Conservation (phyloP, 164 flowering plant genomes). For the Nymphaea colorata region DNA sequence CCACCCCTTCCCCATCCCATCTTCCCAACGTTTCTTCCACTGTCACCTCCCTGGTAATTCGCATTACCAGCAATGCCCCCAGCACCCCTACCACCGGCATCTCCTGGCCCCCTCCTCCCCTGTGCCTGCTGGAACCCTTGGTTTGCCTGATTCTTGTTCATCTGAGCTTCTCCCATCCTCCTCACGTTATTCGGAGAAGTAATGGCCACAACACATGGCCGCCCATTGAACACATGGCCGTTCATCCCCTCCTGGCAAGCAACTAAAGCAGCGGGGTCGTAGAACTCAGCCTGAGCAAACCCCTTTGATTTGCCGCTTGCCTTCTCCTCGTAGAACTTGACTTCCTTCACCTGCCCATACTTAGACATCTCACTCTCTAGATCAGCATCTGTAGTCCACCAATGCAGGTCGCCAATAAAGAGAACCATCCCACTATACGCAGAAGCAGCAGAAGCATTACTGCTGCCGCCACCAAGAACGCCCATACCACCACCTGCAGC, state of each 20-base stretch:
- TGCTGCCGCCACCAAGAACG: slow-evolving; percentile 12
- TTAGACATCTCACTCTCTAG: slow-evolving; percentile 58
- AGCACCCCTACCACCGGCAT: slow-evolving; percentile 24
- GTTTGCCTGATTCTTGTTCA: slow-evolving; percentile 46
- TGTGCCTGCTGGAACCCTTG: slow-evolving; percentile 23
- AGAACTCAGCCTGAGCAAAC: slow-evolving; percentile 82
- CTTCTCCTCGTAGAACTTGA: slow-evolving; percentile 73
- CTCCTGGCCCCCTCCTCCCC: slow-evolving; percentile 37
- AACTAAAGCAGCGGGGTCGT: slow-evolving; percentile 49
- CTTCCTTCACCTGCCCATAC: slow-evolving; percentile 78
- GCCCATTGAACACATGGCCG: slow-evolving; percentile 72
- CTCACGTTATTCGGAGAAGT: slow-evolving; percentile 63
- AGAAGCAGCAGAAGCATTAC: not conserved
- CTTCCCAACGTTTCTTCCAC: slow-evolving; percentile 48
- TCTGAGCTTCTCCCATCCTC: slow-evolving; percentile 81
- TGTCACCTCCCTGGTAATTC: slow-evolving; percentile 55
- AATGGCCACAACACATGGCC: slow-evolving; percentile 75
- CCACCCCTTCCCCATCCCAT: slow-evolving; percentile 71
- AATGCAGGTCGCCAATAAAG: slow-evolving; percentile 81
- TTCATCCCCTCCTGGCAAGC: slow-evolving; percentile 93
- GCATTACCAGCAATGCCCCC: slow-evolving; percentile 37
- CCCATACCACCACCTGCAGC: slow-evolving; percentile 9
- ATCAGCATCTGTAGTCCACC: slow-evolving; percentile 94
- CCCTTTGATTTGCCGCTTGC: slow-evolving; percentile 93
- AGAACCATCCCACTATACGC: slow-evolving; percentile 42